These are phyloP conservation scores for Metschnikowia lochheadii DNA, from an alignment of 805 yeast species.

Conservation along the genomic window DNA sequence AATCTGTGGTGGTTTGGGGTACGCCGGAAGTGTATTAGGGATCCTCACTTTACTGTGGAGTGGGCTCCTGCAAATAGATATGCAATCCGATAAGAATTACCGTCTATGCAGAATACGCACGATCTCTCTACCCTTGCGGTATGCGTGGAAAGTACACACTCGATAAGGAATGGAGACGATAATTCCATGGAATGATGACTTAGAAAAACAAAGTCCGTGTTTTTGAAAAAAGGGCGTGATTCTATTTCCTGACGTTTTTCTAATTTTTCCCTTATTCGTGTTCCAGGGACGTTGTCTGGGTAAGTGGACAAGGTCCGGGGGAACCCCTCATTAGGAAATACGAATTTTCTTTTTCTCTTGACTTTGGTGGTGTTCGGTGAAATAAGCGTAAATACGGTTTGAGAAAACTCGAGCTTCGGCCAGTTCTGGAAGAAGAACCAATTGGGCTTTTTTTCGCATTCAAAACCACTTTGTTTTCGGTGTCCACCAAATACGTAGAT, in stretches of 20 bases:
- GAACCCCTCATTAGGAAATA: no score
- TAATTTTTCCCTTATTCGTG: not conserved
- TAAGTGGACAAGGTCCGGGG: no score
- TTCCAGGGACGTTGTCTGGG: no score
- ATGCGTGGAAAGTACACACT: not conserved
- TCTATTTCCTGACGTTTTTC: not conserved
- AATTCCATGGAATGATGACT: not conserved
- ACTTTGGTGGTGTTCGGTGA: no score
- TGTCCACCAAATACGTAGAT: no score
- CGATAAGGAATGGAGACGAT: not conserved
- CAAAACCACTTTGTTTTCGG: no score
- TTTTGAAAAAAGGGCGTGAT: no score
- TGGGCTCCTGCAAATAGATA: slow-evolving; percentile 3
- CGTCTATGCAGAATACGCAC: not conserved
- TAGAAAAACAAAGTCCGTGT: not conserved
- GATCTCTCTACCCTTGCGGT: not conserved
- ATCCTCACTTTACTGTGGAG: slow-evolving; percentile 5
- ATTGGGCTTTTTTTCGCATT: no score
- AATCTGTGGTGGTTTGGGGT: not conserved
- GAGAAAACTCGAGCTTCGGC: no score
- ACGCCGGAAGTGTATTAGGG: not conserved
- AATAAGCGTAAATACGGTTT: no score
- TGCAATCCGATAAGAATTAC: slow-evolving; percentile 4
- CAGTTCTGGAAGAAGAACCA: no score
- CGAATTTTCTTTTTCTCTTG: no score